phyloP scores from a whole-genome alignment of 208 protist species.

The Histomonas meleagridis region DNA sequence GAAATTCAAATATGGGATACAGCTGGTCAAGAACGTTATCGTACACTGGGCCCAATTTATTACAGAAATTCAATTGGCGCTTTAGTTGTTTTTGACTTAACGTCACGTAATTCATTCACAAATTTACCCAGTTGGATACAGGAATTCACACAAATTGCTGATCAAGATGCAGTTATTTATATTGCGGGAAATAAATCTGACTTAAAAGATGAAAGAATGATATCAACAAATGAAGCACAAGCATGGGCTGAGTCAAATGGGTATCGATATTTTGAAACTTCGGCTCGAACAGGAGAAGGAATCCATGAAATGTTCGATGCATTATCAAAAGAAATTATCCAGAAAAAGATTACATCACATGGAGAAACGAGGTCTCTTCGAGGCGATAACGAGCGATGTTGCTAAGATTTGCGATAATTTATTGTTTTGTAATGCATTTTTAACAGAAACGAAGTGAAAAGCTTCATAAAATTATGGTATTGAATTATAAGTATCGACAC shows the following conservation, averaged over 20 bases:
- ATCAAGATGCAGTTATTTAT: neutral
- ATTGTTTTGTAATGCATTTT: too few species aligned
- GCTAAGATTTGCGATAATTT: too few species aligned
- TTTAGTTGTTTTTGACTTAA: neutral
- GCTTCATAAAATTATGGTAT: too few species aligned
- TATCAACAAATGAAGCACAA: neutral
- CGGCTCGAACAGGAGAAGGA: neutral
- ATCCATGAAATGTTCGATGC: neutral
- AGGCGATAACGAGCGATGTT: too few species aligned
- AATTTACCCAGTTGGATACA: neutral
- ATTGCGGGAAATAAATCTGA: neutral
- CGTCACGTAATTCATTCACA: neutral
- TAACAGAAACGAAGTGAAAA: too few species aligned
- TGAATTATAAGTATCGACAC: too few species aligned
- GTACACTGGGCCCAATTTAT: neutral
- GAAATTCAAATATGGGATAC: constrained; percentile 29
- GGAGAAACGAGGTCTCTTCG: too few species aligned
- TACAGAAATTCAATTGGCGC: neutral
- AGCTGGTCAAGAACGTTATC: neutral
- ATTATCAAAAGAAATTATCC: too few species aligned
- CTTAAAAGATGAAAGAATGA: neutral
- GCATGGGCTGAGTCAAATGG: neutral
- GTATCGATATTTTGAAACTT: neutral
- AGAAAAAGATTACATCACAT: too few species aligned
- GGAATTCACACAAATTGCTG: neutral